Evolutionary conservation across 148 eudicot genomes (phyloP), one percentile per base, ranked within the genome.

Genomic region (Talinum fruticosum): DNA sequence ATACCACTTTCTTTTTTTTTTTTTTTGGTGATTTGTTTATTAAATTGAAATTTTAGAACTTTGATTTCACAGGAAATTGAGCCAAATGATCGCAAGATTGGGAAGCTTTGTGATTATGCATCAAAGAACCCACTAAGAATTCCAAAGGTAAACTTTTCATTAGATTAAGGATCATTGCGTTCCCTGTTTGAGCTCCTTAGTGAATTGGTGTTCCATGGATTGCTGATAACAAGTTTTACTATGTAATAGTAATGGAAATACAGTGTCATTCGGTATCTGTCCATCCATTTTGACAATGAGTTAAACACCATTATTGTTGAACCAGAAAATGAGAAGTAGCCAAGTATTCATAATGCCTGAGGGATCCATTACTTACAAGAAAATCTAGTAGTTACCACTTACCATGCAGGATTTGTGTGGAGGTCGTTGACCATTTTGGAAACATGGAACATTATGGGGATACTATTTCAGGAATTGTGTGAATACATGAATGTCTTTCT

Each of bases 61-160:
- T 70, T 51, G 16, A 35, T 61, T 85, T 84, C 72, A 71, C 84
- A 93, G 98, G 92, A 93, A 81, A 85, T 84, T 81, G 91, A 87
- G 82, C 94, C 91, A 79, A 91, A 93, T 90, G 98, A 91, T 53
- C 87, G 96, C 62, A 93, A 89, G 84, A 91, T 88, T 80, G 96
- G 88, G 71, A 93, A 91, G 87, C 90, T 93, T 36, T 91, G 98
- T 79, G 98, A 93, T 59, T 93, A 93, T 78, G 96, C 93, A 71
- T 83, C 86, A 49, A 93, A 84, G 84, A 93, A 93, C 74, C 91
- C 98, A 49, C 74, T 93, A 77, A 87, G 98, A 72, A 86, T 91
- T 86, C 98, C 98, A 36, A 93, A 93, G 91, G 98, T 87, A 77
- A 78, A 47, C 41, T 10, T 59, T 34, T 37, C 23, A 35, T 26